A percentile compares a stretch with the other conserved stretches of the same genome.
Conservation (phyloP, 192 early-diverging fungal genomes). For the Backusella mclennaniae region DNA sequence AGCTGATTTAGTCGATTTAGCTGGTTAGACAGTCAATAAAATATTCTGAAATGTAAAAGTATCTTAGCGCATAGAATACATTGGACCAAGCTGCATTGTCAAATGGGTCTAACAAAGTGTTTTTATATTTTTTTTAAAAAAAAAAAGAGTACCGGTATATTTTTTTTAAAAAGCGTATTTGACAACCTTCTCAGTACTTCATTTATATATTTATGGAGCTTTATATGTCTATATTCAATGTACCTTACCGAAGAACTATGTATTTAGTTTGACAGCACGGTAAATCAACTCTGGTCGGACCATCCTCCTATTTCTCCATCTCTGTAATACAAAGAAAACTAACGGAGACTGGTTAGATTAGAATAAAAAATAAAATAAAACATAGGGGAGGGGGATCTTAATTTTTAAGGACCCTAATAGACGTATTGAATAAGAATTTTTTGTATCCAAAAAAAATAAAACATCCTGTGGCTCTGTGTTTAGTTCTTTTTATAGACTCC, state of each 20-base stretch:
- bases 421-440: neutral
- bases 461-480: neutral
- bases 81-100: neutral
- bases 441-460: neutral
- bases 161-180: too few species aligned
- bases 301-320: neutral
- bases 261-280: neutral
- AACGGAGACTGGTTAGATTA: neutral
- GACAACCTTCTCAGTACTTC: too few species aligned
- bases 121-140: too few species aligned
- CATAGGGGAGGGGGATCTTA: neutral
- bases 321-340: neutral
- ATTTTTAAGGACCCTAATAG: neutral
- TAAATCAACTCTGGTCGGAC: neutral
- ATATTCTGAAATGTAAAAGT: neutral
- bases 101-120: too few species aligned
- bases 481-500: neutral
- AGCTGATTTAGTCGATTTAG: neutral
- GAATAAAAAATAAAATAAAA: neutral
- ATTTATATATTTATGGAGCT: too few species aligned
- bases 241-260: too few species aligned
- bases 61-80: neutral
- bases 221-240: neutral
- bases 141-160: too few species aligned
- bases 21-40: neutral